phyloP scores from a whole-genome alignment of 2,329 filamentous ascomycete species.

The Microdochium bolleyi region DNA sequence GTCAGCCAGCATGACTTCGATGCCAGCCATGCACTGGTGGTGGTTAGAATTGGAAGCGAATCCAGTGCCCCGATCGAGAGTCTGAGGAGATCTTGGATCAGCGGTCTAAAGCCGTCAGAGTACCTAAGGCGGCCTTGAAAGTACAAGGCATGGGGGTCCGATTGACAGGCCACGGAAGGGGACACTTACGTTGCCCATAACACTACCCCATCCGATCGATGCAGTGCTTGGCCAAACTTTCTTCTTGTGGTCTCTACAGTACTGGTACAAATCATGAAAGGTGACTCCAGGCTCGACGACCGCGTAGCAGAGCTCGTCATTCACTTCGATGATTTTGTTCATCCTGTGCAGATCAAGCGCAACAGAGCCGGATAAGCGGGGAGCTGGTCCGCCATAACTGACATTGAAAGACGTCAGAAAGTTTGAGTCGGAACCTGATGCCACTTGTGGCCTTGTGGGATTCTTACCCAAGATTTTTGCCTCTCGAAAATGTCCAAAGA shows the following conservation, averaged over 20 bases:
- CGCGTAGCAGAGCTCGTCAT: constrained; percentile 20
- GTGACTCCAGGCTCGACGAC: constrained; percentile 20
- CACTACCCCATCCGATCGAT: constrained; percentile 38
- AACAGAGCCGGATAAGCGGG: constrained; percentile 3
- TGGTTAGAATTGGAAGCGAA: constrained; percentile 19
- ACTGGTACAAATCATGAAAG: constrained; percentile 4
- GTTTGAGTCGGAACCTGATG: too few relatives aligned
- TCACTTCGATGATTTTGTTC: constrained; percentile 24
- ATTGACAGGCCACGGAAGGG: constrained; percentile 11
- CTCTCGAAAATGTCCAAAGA: too few relatives aligned
- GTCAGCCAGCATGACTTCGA: constrained; percentile 34
- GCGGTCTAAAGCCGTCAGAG: too few relatives aligned
- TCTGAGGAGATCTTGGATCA: too few relatives aligned
- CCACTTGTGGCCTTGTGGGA: too few relatives aligned
- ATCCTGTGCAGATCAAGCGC: constrained; percentile 24
- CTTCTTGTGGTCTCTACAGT: constrained; percentile 26
- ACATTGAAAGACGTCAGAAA: too few relatives aligned
- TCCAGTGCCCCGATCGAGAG: too few relatives aligned
- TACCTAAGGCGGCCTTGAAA: too few relatives aligned
- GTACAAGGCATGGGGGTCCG: too few relatives aligned
- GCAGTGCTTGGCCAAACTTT: constrained; percentile 38
- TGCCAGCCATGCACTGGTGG: constrained; percentile 32
- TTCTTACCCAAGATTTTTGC: too few relatives aligned
- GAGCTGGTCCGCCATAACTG: too few relatives aligned
- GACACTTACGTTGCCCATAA: constrained; percentile 35